phyloP scores from a whole-genome alignment of 495 filamentous ascomycete species.

The Articulospora tetracladia region DNA sequence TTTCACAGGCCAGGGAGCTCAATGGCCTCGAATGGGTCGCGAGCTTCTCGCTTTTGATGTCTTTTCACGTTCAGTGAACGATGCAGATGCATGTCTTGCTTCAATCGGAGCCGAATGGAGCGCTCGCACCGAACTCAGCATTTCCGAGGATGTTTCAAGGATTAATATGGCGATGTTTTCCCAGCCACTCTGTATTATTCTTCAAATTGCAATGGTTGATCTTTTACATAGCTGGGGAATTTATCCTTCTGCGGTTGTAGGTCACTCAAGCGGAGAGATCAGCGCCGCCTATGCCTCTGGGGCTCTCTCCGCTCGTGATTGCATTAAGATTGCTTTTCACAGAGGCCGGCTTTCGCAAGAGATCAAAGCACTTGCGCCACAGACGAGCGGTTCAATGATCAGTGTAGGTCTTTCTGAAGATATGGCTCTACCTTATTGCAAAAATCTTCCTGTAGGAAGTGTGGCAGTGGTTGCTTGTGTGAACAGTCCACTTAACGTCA shows the following conservation, averaged over 20 bases:
- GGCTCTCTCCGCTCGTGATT: conserved; percentile 41
- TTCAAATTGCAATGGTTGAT: conserved; percentile 51
- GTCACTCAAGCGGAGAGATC: conserved; percentile 66
- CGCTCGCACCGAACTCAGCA: background rate
- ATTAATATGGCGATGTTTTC: conserved; percentile 17
- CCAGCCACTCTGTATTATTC: conserved; percentile 48
- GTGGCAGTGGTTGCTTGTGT: conserved; percentile 39
- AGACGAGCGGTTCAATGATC: conserved; percentile 41
- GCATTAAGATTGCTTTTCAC: conserved; percentile 50
- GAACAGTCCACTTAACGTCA: conserved; percentile 56
- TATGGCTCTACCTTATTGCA: conserved; percentile 26
- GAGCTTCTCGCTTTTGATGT: conserved; percentile 31
- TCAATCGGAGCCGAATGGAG: background rate
- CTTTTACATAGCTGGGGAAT: conserved; percentile 51
- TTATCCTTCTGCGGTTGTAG: conserved; percentile 44
- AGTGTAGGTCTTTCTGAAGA: conserved; percentile 44
- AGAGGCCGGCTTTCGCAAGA: conserved; percentile 20
- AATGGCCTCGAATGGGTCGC: conserved; percentile 56
- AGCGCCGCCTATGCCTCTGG: conserved; percentile 48
- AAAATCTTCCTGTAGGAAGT: conserved; percentile 26
- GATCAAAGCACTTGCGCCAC: background rate
- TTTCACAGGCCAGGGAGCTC: conserved; percentile 26
- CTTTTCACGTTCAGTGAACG: background rate
- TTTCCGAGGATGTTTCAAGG: background rate
- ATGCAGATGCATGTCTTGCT: background rate